Base-by-base conservation (phyloP, 2,329 filamentous ascomycete genomes). In the Metarhizium brunneum region DNA sequence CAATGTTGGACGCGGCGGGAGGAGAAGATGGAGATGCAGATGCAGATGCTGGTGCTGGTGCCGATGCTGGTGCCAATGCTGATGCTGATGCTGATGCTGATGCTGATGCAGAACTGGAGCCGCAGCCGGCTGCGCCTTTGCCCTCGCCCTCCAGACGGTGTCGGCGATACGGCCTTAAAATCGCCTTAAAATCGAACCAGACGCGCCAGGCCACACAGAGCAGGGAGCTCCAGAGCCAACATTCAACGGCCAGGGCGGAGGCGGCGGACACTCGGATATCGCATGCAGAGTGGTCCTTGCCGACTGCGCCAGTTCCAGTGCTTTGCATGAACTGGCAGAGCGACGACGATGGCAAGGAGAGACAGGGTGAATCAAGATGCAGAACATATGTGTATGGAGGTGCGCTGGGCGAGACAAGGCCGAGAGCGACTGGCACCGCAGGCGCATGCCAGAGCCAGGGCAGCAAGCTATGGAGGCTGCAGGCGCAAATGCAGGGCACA, bases 161-260 rank as follows among this genome's bases (percentile, higher is more conserved):
- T 59, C 59, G 60, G 62, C 53, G 58, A 57, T 57, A 57, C 50
- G 56, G 53, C 54, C 43, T 40, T 52, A 57, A 55, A 55, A 45
- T 57, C 54, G 58, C 32, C 29, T 25, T 25, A 25, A 25, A 25
- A 25, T 25, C 25, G 25, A 25, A 25, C 3, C 25, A 25, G 25
- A 25, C 25, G 25, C 25, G 25, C 25, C 25, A 25, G 25, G 25
- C 30, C 55, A 38, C 38, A 38, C 43, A 47, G 20, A 47, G n/a
- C 20, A n/a, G 43, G 20, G 43, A 47, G 25, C 25, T 25, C 25
- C 25, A 25, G 25, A 25, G 25, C 25, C 25, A 47, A 18, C 14
- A 2, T 16, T 13, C 16, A 6, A 42, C 40, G 14, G 40, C 40
- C 32, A 49, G 47, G 20, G 2, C 47, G 20, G 38, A 35, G 32